A percentile compares a stretch with the other conserved stretches of the same genome.
These are phyloP conservation scores for Gentiana dahurica DNA, from an alignment of 257 asterid genomes.

Conservation along the genomic window DNA sequence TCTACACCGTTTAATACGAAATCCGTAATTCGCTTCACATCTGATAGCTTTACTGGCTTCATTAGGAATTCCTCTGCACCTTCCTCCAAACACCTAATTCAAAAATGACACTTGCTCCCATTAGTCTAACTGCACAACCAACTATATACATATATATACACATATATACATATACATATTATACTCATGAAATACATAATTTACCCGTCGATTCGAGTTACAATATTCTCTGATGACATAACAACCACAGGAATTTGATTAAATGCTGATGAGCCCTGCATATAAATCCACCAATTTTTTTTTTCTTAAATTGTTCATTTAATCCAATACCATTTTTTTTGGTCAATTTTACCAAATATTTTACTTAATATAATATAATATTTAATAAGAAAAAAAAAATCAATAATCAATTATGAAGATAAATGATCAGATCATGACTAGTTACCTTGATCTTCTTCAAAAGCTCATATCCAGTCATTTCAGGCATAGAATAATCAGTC, in stretches of 20 bases:
- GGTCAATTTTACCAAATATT: background rate
- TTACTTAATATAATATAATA: too few species aligned
- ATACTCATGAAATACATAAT: background rate
- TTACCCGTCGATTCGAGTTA: slow-evolving; percentile 39
- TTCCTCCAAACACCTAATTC: slow-evolving; percentile 55
- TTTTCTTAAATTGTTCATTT: background rate
- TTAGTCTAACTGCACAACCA: background rate
- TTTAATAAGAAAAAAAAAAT: background rate
- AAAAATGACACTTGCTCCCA: too few species aligned
- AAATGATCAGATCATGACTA: background rate
- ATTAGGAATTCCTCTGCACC: slow-evolving; percentile 76
- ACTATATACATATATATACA: background rate
- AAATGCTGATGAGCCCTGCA: slow-evolving; percentile 29
- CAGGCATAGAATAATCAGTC: slow-evolving; percentile 59
- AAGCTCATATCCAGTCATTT: slow-evolving; percentile 49
- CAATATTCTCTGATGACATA: slow-evolving; percentile 57
- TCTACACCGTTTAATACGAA: slow-evolving; percentile 33
- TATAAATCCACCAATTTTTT: background rate
- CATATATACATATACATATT: background rate
- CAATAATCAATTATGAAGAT: background rate
- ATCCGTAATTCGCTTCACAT: slow-evolving; percentile 50
- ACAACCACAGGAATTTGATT: slow-evolving; percentile 51
- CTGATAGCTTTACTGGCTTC: slow-evolving; percentile 68
- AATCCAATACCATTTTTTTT: background rate
- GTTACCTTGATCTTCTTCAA: slow-evolving; percentile 41